Conservation (phyloP, 176 grass and related monocot species). For the Lolium rigidum region DNA sequence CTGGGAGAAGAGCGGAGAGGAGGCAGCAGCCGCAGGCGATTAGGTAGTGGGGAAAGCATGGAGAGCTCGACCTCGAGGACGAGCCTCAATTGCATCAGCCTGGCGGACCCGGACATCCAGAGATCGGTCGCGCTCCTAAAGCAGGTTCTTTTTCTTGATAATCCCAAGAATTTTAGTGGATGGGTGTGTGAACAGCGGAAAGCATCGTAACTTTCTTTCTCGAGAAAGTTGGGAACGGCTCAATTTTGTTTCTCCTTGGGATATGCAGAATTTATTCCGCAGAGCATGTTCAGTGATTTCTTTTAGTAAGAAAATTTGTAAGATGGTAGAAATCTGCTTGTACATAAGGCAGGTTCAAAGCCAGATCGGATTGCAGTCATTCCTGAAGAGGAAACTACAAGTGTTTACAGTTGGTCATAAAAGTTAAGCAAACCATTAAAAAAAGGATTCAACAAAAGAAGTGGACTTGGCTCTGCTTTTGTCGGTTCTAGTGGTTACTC, state of each 20-base stretch:
- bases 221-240: not conserved
- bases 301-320: not conserved
- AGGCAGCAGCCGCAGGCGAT: not conserved
- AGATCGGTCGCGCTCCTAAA: constrained; percentile 88
- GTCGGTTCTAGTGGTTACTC: not conserved
- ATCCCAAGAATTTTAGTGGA: not conserved
- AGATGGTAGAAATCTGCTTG: not conserved
- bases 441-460: not conserved
- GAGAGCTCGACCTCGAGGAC: constrained; percentile 57
- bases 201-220: not conserved
- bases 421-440: not conserved
- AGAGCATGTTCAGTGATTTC: not conserved
- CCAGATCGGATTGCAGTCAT: not conserved
- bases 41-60: constrained; percentile 42
- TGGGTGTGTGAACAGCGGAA: constrained; percentile 1
- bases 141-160: constrained; percentile 56
- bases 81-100: constrained; percentile 77
- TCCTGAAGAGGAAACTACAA: not conserved
- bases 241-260: not conserved
- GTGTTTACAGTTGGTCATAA: not conserved
- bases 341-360: not conserved
- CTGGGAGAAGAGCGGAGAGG: not conserved
- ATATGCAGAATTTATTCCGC: not conserved
- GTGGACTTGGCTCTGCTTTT: not conserved
- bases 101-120: constrained; percentile 63